Evolutionary conservation across 306 rosid genomes (phyloP).

Genomic region (Rubus idaeus): DNA sequence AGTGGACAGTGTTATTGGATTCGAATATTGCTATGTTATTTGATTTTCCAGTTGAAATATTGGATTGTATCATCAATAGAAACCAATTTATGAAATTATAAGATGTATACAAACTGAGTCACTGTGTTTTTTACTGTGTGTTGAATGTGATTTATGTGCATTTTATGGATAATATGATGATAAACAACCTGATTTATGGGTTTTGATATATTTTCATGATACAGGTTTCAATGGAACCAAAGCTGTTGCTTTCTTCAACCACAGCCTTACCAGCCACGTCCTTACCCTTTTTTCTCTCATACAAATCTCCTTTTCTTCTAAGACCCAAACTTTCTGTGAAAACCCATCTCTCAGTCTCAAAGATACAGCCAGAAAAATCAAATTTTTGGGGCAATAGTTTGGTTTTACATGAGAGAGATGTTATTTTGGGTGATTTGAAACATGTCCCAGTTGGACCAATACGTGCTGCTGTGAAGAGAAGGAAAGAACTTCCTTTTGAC

Average conservation of each 20-base stretch:
- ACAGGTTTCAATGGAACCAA: constrained; percentile 49
- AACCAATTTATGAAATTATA: too few species aligned
- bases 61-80: too few species aligned
- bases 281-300: constrained; percentile 54
- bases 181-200: not conserved
- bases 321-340: constrained; percentile 34
- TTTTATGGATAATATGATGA: not conserved
- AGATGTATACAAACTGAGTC: not conserved
- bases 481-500: constrained; percentile 77
- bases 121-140: not conserved
- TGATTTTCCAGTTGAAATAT: too few species aligned
- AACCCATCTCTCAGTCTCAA: constrained; percentile 31
- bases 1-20: not conserved
- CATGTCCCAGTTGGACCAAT: constrained; percentile 41
- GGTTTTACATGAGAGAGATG: constrained; percentile 34
- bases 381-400: constrained; percentile 49
- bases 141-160: not conserved
- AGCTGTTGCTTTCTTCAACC: constrained; percentile 38
- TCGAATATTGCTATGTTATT: too few species aligned
- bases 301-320: constrained; percentile 30
- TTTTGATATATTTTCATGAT: not conserved
- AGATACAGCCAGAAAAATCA: constrained; percentile 38
- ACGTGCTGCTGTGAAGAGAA: constrained; percentile 74
- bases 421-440: constrained; percentile 14
- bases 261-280: constrained; percentile 42